phyloP scores from a whole-genome alignment of 2,329 filamentous ascomycete species.

The Colletotrichum tofieldiae region DNA sequence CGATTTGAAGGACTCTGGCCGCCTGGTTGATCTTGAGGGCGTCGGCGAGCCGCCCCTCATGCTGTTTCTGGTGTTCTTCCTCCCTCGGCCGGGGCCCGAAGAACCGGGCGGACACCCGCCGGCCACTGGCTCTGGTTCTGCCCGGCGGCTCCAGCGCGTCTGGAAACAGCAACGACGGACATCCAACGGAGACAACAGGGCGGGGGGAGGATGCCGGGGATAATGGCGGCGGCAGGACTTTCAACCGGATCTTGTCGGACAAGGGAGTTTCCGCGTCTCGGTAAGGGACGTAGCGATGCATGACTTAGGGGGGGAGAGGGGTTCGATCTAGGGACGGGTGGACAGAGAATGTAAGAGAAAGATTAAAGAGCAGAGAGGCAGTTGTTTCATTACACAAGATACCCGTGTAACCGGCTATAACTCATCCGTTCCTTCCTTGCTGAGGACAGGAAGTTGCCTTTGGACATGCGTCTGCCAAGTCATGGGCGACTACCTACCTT shows the following conservation, averaged over 20 bases:
- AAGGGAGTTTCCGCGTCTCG: constrained; percentile 54
- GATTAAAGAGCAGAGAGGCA: not conserved
- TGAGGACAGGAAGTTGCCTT: not conserved
- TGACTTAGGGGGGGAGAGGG: not conserved
- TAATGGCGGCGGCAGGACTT: not conserved
- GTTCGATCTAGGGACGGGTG: constrained; percentile 1
- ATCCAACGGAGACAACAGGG: constrained; percentile 36
- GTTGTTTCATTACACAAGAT: too few species aligned
- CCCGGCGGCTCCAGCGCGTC: constrained; percentile 45
- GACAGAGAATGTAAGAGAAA: not conserved
- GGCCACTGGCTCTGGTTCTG: constrained; percentile 79
- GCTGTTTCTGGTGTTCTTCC: constrained; percentile 76
- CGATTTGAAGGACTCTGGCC: constrained; percentile 75
- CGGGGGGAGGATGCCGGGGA: not conserved
- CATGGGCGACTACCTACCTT: not conserved
- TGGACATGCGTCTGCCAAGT: not conserved
- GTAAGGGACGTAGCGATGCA: constrained; percentile 67
- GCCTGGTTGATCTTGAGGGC: constrained; percentile 86
- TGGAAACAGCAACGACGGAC: constrained; percentile 53
- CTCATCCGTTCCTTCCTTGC: not conserved
- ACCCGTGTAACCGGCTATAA: not conserved
- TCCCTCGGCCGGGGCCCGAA: constrained; percentile 56
- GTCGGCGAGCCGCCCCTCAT: constrained; percentile 82
- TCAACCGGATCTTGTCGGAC: constrained; percentile 58
- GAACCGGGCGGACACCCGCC: constrained; percentile 71